Percentiles rank a stretch among this genome's conserved stretches.
phyloP scores from a whole-genome alignment of 331 rosid species.

The Erythrophleum ivorense region DNA sequence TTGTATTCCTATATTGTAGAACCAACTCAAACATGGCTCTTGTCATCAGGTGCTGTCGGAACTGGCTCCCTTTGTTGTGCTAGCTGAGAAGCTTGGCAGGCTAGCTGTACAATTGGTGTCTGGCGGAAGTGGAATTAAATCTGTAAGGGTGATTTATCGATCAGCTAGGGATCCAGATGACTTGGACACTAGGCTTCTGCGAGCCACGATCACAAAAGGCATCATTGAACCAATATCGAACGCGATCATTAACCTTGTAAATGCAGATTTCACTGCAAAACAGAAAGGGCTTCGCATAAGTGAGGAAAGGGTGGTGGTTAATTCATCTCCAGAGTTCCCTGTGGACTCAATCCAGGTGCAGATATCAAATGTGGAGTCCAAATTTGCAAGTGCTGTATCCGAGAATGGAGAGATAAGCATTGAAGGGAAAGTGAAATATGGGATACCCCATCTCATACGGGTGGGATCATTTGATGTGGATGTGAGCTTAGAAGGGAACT shows the following conservation, averaged over 20 bases:
- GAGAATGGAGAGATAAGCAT: slow-evolving; percentile 59
- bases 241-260: slow-evolving; percentile 64
- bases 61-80: slow-evolving; percentile 61
- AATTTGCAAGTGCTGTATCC: slow-evolving; percentile 57
- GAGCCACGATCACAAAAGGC: slow-evolving; percentile 84
- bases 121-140: slow-evolving; percentile 58
- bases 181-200: slow-evolving; percentile 75
- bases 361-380: slow-evolving; percentile 59
- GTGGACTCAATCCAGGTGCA: slow-evolving; percentile 59
- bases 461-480: slow-evolving; percentile 71
- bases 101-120: slow-evolving; percentile 56
- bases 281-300: slow-evolving; percentile 68
- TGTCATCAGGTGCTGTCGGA: slow-evolving; percentile 60
- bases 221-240: slow-evolving; percentile 69
- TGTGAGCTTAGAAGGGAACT: slow-evolving; percentile 77
- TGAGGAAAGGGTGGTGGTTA: slow-evolving; percentile 58
- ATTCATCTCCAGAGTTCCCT: slow-evolving; percentile 59
- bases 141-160: slow-evolving; percentile 59
- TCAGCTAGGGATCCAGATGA: slow-evolving; percentile 62
- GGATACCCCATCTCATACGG: slow-evolving; percentile 57
- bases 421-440: slow-evolving; percentile 71
- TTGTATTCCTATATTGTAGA: background rate
- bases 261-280: slow-evolving; percentile 74
- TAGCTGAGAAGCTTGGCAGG: slow-evolving; percentile 75
- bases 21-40: background rate